Base-by-base conservation (phyloP, 2,329 filamentous ascomycete genomes). In the Lecanoromycetidae sp. region DNA sequence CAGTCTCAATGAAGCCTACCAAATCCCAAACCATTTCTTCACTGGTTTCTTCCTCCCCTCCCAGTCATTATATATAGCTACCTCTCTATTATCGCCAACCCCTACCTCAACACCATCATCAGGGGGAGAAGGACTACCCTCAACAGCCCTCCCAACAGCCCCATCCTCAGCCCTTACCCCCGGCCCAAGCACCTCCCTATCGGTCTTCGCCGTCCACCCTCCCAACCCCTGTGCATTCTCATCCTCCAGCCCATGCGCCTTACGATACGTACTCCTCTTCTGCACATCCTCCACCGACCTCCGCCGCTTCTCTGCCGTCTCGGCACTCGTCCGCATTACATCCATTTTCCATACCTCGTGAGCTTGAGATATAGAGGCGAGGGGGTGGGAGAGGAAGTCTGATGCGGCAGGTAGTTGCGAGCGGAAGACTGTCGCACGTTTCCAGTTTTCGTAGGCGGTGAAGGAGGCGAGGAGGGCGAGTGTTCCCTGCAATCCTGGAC, bases 21-120 rank as follows among this genome's bases (percentile, higher is more conserved):
- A 93, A 58, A 94, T 82, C 12, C 87, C 87, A 57, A 91, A 69
- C 77, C 83, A 88, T 70, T 85, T 88, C 76, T 87, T 88, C 48
- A 79, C 68, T 48, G 72, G 71, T 55, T 51, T 65, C 66, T 70
- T 77, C 60, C 66, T 67, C 53, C 60, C 59, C 48, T 63, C 59
- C n/a, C 59, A 60, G 51, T 66, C 66, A 37, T 63, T 61, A 57
- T 66, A 61, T n/a, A n/a, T n/a, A 52, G 54, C 60, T 3, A 50
- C 54, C 39, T 55, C 57, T 51, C 54, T 36, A 5, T 50, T 57
- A 2, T 52, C 49, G 22, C 58, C 57, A 37, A 57, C 56, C 22
- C 37, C 53, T 51, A 17, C 8, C 3, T 19, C 26, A 13, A 4
- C 33, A 23, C 15, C 33, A 6, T 26, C 12, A 9, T 44, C 34